A percentile compares a stretch with the other conserved stretches of the same genome.
These are phyloP conservation scores for Quercus suber DNA, from an alignment of 306 rosid genomes.

Conservation along the genomic window DNA sequence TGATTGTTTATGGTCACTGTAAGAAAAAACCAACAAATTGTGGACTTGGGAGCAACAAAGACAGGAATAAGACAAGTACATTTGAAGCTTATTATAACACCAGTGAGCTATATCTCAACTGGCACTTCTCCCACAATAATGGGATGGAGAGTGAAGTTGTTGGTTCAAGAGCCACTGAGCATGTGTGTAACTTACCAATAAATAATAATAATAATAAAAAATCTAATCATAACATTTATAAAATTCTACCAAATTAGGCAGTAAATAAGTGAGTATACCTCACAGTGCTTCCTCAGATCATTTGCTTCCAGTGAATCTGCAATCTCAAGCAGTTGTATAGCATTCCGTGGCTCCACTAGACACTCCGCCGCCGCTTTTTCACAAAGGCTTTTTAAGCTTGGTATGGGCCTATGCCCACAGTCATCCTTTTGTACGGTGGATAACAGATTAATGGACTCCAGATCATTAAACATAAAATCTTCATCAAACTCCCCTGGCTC, in stretches of 20 bases:
- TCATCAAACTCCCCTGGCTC: constrained; percentile 63
- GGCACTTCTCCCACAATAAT: too few species aligned
- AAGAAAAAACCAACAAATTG: not conserved
- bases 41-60: too few species aligned
- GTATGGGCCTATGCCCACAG: constrained; percentile 37
- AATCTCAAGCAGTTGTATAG: constrained; percentile 81
- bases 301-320: constrained; percentile 81
- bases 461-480: constrained; percentile 58
- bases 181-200: too few species aligned
- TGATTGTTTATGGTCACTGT: not conserved
- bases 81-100: not conserved
- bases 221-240: not conserved
- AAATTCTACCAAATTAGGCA: not conserved
- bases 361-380: constrained; percentile 82
- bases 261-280: constrained; percentile 46
- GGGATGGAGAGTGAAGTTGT: too few species aligned
- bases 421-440: constrained; percentile 33
- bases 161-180: too few species aligned
- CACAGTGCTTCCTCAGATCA: constrained; percentile 78
- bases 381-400: constrained; percentile 84
- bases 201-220: too few species aligned
- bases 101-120: too few species aligned
- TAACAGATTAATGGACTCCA: constrained; percentile 35
- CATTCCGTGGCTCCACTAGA: constrained; percentile 94
- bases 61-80: not conserved